Evolutionary conservation across 1,139 yeast species (phyloP).

Genomic region (Saccharomycopsis hybrid): DNA sequence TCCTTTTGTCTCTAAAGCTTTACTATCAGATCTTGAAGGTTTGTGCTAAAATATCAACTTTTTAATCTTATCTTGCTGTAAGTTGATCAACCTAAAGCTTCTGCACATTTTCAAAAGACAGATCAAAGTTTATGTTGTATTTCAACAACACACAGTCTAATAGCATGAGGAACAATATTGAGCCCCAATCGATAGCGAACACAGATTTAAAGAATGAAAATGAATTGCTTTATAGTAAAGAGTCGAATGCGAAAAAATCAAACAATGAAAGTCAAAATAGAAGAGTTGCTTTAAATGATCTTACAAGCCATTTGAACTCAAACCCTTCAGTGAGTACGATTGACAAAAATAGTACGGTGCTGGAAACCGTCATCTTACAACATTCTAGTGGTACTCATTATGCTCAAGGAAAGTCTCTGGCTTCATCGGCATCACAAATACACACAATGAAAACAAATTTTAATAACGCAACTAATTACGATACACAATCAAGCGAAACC

Average conservation of each 20-base stretch:
- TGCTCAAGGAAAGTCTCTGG: neutral
- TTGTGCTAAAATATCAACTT: no score
- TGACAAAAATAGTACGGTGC: no score
- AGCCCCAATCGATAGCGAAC: neutral
- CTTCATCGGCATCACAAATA: neutral
- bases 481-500: conserved; percentile 4
- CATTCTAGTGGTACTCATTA: neutral
- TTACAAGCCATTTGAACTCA: conserved; percentile 10
- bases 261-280: neutral
- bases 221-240: neutral
- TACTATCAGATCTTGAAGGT: no score
- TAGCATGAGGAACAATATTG: neutral
- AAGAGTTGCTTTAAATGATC: conserved; percentile 14
- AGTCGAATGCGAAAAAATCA: neutral
- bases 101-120: no score
- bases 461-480: neutral
- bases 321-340: neutral
- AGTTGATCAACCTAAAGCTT: no score
- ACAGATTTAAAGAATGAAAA: conserved; percentile 1
- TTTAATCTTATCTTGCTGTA: no score
- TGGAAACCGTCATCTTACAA: neutral
- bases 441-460: neutral
- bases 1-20: no score
- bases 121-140: no score
- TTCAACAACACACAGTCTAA: no score